phyloP scores from a whole-genome alignment of 2,329 filamentous ascomycete genomes.

The Phyllachora maydis region DNA sequence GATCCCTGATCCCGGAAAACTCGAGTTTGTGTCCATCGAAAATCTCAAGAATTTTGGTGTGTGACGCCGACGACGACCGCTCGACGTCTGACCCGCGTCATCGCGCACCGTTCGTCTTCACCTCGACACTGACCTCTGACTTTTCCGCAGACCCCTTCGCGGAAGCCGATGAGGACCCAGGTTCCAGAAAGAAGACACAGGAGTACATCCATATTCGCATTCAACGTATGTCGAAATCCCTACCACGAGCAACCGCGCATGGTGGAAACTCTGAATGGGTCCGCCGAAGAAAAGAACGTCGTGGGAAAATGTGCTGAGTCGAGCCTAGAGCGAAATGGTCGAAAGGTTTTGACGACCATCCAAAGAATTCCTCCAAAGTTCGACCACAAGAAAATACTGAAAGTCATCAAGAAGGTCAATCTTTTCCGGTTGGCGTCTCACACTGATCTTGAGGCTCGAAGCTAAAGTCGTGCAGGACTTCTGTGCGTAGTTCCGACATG shows the following conservation, averaged over 20 bases:
- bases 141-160: slow-evolving; percentile 80
- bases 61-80: slow-evolving; percentile 16
- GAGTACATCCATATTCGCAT: slow-evolving; percentile 99
- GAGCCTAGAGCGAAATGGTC: slow-evolving; percentile 96
- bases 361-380: slow-evolving; percentile 98
- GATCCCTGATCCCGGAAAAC: slow-evolving; percentile 45
- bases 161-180: slow-evolving; percentile 99
- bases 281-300: too few species aligned
- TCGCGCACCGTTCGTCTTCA: slow-evolving; percentile 1
- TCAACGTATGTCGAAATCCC: slow-evolving; percentile 85
- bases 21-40: slow-evolving; percentile 97
- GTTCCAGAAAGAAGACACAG: slow-evolving; percentile 85
- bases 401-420: slow-evolving; percentile 99
- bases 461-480: too few species aligned
- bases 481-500: too few species aligned
- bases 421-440: too few species aligned
- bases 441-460: too few species aligned
- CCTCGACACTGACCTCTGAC: slow-evolving; percentile 10
- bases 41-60: slow-evolving; percentile 91
- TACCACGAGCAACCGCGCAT: too few species aligned
- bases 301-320: too few species aligned
- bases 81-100: background rate
- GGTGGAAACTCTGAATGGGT: too few species aligned
- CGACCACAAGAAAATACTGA: slow-evolving; percentile 98
- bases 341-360: slow-evolving; percentile 99